These are phyloP conservation scores for Xylaria telfairii DNA, from an alignment of 495 filamentous ascomycete genomes.

Conservation along the genomic window DNA sequence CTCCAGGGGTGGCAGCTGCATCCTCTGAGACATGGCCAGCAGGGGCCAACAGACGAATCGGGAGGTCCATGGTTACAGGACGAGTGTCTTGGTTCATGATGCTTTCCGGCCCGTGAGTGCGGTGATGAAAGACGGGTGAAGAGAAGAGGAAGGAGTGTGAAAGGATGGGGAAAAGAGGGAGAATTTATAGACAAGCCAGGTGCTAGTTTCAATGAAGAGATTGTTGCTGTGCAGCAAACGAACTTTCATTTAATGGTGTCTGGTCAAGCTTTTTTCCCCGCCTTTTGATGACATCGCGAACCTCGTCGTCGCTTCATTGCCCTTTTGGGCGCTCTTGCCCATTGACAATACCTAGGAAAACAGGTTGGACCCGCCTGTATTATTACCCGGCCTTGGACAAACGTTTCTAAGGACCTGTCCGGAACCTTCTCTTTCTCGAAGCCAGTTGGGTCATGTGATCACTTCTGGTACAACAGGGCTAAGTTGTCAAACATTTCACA, in stretches of 20 bases:
- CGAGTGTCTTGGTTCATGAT: background rate
- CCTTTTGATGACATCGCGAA: background rate
- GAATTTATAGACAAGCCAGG: background rate
- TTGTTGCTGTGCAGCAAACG: background rate
- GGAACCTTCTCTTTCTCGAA: background rate
- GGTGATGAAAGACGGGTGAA: background rate
- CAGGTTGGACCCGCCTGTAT: background rate
- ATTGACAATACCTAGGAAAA: background rate
- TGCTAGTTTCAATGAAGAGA: background rate
- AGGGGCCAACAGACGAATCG: background rate
- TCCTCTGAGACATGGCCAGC: background rate
- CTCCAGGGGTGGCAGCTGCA: background rate
- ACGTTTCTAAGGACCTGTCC: background rate
- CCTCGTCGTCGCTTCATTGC: background rate
- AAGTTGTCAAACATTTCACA: background rate
- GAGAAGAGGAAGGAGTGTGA: background rate
- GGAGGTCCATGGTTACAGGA: background rate
- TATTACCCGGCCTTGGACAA: background rate
- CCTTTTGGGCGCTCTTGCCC: background rate
- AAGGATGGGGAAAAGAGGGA: background rate
- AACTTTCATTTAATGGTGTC: background rate
- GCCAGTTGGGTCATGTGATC: background rate
- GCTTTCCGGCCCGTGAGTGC: background rate
- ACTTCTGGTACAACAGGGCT: background rate
- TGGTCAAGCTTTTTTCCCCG: no score